Base-by-base conservation (phyloP, 1,284 basidiomycete genomes). In the Leccinum griseonigrum region DNA sequence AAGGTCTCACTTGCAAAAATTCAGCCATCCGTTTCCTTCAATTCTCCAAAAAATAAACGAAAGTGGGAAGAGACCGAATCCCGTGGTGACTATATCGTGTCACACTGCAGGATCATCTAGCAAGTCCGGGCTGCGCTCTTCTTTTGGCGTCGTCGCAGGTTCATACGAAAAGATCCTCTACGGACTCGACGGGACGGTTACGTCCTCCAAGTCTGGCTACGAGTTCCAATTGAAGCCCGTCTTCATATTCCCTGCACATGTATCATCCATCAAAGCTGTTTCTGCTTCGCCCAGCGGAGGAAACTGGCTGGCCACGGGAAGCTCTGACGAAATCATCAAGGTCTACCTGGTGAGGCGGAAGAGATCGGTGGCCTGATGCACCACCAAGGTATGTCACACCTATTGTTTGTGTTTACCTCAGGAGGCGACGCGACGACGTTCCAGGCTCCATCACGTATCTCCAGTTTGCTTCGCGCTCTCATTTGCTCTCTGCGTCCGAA, bases 131-230 rank as follows among this genome's bases (percentile, higher is more conserved):
- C 14, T 36, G 36, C 36, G 86, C 0, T 71, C 36, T 14, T 36
- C 36, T 36, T 36, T 14, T 14, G 13, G 14, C 14, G 36, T 36
- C 36, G 36, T 94, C 34, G 34, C 34, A 0, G 97, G 97, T 0
- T 92, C 94, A 10, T 98, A 98, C 76, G 97, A 99, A 80, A 96
- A 97, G 70, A 81, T 98, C 10, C 82, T 98, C 14, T 98, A 98
- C 71, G 97, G 97, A 32, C 80, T 98, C 26, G 85, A 94, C 66
- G 94, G 90, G 26, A 79, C 83, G 0, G 79, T 88, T 59, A 75
- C 80, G 48, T 59, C 75, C 57, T 34, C 34, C 34, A 34, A 34
- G 34, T 34, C 34, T 34, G 11, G 34, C 34, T 34, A 34, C 34
- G 34, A 11, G 13, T 34, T 31, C 31, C 9, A 71, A 50, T 74